A percentile compares a stretch with the other conserved stretches of the same genome.
These are phyloP conservation scores for Forsythia suspensa DNA, from an alignment of 257 asterid genomes.

Conservation along the genomic window DNA sequence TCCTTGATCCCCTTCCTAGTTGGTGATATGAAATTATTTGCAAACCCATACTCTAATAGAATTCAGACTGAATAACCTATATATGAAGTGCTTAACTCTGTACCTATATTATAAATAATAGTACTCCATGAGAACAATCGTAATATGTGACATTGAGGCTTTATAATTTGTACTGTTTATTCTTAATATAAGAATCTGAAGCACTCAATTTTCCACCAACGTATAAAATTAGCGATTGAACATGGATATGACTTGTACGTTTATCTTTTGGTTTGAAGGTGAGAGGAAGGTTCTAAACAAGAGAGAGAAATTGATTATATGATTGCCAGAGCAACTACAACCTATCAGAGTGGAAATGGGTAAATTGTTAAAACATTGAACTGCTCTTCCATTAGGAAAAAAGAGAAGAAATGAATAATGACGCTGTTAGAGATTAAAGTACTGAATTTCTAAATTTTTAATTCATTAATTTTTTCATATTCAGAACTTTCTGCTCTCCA, in stretches of 20 bases:
- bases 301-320: background rate
- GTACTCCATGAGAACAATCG: conserved; percentile 5
- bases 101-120: background rate
- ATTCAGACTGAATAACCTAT: background rate
- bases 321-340: background rate
- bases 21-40: conserved; percentile 8
- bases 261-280: background rate
- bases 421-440: background rate
- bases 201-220: background rate
- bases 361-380: background rate
- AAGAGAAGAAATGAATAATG: too few species aligned
- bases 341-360: background rate
- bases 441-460: too few species aligned
- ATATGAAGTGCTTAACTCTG: background rate
- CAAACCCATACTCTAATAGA: background rate
- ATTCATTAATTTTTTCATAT: too few species aligned
- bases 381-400: background rate
- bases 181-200: background rate
- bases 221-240: too few species aligned
- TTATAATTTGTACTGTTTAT: too few species aligned
- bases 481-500: background rate
- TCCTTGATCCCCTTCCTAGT: conserved; percentile 91
- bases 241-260: too few species aligned
- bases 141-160: background rate
- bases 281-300: background rate